Conservation (phyloP, 1,284 basidiomycete genomes). For the Pascua guehoae region DNA sequence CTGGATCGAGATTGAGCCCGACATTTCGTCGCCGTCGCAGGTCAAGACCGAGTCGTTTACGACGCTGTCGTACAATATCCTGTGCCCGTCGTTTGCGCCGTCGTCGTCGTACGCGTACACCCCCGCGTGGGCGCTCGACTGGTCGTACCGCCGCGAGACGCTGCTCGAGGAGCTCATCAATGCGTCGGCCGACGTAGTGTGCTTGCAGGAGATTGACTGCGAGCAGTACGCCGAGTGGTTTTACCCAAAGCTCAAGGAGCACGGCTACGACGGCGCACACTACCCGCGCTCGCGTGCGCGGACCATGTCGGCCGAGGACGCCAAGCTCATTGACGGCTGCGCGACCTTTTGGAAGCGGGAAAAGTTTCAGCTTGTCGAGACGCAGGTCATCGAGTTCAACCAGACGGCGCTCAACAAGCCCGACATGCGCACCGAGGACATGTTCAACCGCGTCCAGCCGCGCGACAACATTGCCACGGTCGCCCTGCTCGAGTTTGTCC, state of each 20-base stretch:
- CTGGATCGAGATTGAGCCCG: constrained; percentile 73
- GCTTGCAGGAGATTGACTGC: constrained; percentile 86
- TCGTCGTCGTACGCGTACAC: constrained; percentile 93
- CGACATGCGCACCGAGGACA: constrained; percentile 97
- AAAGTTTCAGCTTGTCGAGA: constrained; percentile 91
- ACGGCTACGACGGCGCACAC: constrained; percentile 87
- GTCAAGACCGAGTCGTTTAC: constrained; percentile 63
- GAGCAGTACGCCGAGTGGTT: constrained; percentile 95
- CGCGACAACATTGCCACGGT: constrained; percentile 93
- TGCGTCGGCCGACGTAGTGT: constrained; percentile 84
- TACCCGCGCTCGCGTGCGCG: constrained; percentile 92
- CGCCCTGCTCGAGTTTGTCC: constrained; percentile 78
- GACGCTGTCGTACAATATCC: constrained; percentile 88
- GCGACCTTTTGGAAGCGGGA: constrained; percentile 91
- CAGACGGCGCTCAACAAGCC: constrained; percentile 86
- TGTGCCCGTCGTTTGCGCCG: constrained; percentile 89
- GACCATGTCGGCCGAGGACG: constrained; percentile 86
- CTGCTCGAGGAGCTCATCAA: constrained; percentile 83
- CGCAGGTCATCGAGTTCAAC: constrained; percentile 91
- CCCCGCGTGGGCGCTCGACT: constrained; percentile 89
- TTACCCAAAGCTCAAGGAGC: constrained; percentile 66
- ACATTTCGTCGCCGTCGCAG: constrained; percentile 59
- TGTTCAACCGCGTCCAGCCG: constrained; percentile 97
- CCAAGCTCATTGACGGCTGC: constrained; percentile 89
- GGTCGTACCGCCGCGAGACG: constrained; percentile 90